These are phyloP conservation scores for Claviceps monticola DNA, from an alignment of 2,329 filamentous ascomycete species.

Conservation along the genomic window DNA sequence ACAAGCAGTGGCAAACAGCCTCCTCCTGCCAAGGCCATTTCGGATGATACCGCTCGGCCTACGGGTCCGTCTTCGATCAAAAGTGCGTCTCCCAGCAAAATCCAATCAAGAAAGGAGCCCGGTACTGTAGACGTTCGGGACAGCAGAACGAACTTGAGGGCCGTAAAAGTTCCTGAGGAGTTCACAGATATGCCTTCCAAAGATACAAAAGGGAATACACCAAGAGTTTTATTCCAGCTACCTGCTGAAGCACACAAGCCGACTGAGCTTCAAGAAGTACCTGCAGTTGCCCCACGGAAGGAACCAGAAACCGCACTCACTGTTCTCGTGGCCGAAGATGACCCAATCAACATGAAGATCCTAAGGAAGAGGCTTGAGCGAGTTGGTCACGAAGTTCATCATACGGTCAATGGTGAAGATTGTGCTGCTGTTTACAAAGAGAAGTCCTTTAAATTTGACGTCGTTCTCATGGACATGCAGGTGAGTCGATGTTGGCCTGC, in stretches of 20 bases:
- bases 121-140: conserved; percentile 28
- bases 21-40: neutral
- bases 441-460: conserved; percentile 50
- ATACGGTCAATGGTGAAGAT: conserved; percentile 74
- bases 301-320: conserved; percentile 26
- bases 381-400: conserved; percentile 53
- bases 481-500: conserved; percentile 31
- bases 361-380: conserved; percentile 69
- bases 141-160: conserved; percentile 29
- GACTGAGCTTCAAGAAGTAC: conserved; percentile 11
- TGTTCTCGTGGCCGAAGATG: conserved; percentile 74
- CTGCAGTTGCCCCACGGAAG: conserved; percentile 9
- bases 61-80: conserved; percentile 6
- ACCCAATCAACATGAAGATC: conserved; percentile 75
- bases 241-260: conserved; percentile 7
- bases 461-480: conserved; percentile 87
- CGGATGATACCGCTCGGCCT: conserved; percentile 6
- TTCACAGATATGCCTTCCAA: conserved; percentile 20
- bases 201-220: conserved; percentile 18
- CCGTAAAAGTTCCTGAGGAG: conserved; percentile 36
- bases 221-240: conserved; percentile 27
- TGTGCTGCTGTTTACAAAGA: conserved; percentile 60
- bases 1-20: conserved; percentile 7
- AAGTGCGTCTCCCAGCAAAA: neutral
- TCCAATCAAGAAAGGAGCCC: conserved; percentile 10